Evolutionary conservation across 2,329 filamentous ascomycete genomes (phyloP).

Genomic region (Berkeleyomyces rouxiae): DNA sequence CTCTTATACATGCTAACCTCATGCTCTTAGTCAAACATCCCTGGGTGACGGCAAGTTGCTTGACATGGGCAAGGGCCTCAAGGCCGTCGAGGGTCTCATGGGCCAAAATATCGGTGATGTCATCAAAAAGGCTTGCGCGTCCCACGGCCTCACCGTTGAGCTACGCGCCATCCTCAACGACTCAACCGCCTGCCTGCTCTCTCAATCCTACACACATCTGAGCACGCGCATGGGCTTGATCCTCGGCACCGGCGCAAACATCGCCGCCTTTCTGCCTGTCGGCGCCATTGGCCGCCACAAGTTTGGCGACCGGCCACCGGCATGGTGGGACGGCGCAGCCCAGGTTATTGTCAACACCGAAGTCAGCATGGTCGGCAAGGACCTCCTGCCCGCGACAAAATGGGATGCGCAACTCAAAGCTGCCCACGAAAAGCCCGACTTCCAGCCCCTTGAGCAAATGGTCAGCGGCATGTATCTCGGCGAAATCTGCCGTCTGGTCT

Average conservation of each 20-base stretch:
- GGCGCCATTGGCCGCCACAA: constrained; percentile 36
- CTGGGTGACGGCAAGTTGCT: constrained; percentile 40
- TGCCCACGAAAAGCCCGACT: constrained; percentile 37
- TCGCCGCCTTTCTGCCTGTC: constrained; percentile 46
- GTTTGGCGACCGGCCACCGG: constrained; percentile 36
- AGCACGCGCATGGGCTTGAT: constrained; percentile 48
- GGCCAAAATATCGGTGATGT: constrained; percentile 44
- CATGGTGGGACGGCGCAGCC: constrained; percentile 40
- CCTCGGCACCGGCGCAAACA: constrained; percentile 50
- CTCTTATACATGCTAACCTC: constrained; percentile 16
- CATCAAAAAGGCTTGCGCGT: constrained; percentile 36
- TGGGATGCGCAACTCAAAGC: constrained; percentile 41
- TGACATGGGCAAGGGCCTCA: constrained; percentile 50
- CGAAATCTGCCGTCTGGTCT: constrained; percentile 41
- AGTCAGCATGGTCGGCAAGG: constrained; percentile 47
- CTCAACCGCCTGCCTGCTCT: constrained; percentile 48
- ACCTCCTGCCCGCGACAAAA: constrained; percentile 39
- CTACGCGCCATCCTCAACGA: constrained; percentile 50
- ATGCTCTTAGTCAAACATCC: constrained; percentile 39
- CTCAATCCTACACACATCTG: constrained; percentile 41
- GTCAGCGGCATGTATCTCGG: constrained; percentile 51
- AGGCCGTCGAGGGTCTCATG: constrained; percentile 38
- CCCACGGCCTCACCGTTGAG: constrained; percentile 34
- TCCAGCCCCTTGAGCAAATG: constrained; percentile 45
- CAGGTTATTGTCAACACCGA: constrained; percentile 53